Evolutionary conservation across 495 filamentous ascomycete species (phyloP), one percentile per base, ranked within the genome.

Genomic region (Xylaria bambusicola): DNA sequence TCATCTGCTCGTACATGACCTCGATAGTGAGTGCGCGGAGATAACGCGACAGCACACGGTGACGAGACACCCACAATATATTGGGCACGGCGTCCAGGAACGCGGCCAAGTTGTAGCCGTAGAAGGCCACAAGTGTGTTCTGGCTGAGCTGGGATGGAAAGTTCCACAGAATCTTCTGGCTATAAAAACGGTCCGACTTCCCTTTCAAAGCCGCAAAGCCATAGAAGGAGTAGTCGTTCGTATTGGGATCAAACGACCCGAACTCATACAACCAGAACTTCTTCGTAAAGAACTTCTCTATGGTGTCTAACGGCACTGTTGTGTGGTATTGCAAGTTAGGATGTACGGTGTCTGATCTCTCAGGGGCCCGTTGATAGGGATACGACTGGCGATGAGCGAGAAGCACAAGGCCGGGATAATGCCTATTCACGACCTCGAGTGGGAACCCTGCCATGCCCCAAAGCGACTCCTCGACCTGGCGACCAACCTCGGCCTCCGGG

Each of bases 191-290:
- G 13, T 18, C 35, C 9, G 62, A 17, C 27, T 26, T 12, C 33
- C 66, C 29, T 49, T 62, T 66, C 10, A 70, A 2, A 21, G 65
- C 50, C 1, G 53, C 42, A 26, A 31, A 42, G 13, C 67, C 64
- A 35, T 58, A n/a, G n/a, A n/a, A n/a, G n/a, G n/a, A n/a, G n/a
- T n/a, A n/a, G n/a, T n/a, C n/a, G n/a, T n/a, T n/a, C n/a, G n/a
- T n/a, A n/a, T n/a, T n/a, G n/a, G n/a, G n/a, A n/a, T n/a, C n/a
- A n/a, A n/a, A 68, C 2, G 7, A 20, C 1, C 0, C 17, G 52
- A 62, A 62, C 5, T 64, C 52, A 6, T 20, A 27, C 12, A 61
- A 31, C 70, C 70, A 72, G 52, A 70, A 72, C 0, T 27, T n/a
- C 47, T 65, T 35, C 1, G 2, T 55, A 52, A 72, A 72, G 13